A percentile compares a stretch with the other conserved stretches of the same genome.
Conservation (phyloP, 148 eudicot species). For the Persicaria maculosa region DNA sequence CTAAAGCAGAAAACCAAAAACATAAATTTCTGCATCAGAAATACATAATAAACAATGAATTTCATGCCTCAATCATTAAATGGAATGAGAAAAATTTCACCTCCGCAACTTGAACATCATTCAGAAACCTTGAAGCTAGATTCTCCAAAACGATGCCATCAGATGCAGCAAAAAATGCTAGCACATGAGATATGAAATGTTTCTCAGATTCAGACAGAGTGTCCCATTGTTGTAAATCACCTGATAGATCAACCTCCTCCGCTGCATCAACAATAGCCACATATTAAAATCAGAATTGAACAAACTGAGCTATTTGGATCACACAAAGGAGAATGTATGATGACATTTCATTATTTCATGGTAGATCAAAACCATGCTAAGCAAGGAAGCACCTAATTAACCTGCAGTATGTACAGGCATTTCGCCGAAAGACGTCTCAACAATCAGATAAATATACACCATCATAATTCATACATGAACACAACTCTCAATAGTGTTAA, state of each 20-base stretch:
- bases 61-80: background rate
- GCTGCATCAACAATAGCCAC: constrained; percentile 23
- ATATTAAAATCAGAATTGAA: background rate
- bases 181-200: constrained; percentile 64
- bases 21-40: background rate
- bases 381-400: background rate
- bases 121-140: constrained; percentile 65
- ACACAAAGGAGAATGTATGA: background rate
- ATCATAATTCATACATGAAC: too few species aligned
- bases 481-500: background rate
- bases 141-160: constrained; percentile 90
- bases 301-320: background rate
- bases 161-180: constrained; percentile 86
- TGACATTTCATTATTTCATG: background rate
- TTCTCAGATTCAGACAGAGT: constrained; percentile 47
- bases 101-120: constrained; percentile 78
- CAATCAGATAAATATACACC: background rate
- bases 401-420: background rate
- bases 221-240: constrained; percentile 71
- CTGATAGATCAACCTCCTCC: constrained; percentile 88
- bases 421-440: background rate
- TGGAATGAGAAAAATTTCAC: constrained; percentile 20
- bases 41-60: background rate
- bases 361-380: background rate
- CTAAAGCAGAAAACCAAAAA: background rate